These are phyloP conservation scores for Phoenix dactylifera DNA, from an alignment of 176 grass and related monocot species.

Conservation along the genomic window DNA sequence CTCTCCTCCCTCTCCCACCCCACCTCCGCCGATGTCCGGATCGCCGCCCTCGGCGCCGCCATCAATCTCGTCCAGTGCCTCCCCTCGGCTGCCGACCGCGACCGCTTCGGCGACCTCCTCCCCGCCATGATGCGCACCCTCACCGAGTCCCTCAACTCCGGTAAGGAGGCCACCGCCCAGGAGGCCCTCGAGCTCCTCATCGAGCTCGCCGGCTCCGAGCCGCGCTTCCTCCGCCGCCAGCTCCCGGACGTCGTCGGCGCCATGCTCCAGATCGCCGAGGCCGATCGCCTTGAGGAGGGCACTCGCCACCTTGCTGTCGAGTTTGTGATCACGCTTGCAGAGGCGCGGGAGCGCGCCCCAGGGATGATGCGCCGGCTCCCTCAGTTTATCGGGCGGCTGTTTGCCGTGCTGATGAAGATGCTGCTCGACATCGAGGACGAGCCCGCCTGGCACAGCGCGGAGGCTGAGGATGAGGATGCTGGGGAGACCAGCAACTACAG, in stretches of 20 bases:
- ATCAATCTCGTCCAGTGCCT: constrained; percentile 90
- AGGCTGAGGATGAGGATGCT: constrained; percentile 79
- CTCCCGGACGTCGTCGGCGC: constrained; percentile 75
- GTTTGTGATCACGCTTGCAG: constrained; percentile 89
- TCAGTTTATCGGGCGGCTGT: constrained; percentile 87
- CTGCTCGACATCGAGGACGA: constrained; percentile 94
- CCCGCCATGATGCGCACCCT: constrained; percentile 91
- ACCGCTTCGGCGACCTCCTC: constrained; percentile 79
- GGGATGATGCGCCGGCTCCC: constrained; percentile 96
- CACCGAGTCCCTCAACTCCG: constrained; percentile 75
- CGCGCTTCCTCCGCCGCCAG: constrained; percentile 79
- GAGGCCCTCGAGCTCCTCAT: constrained; percentile 92
- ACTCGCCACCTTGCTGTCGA: constrained; percentile 87
- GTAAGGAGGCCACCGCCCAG: constrained; percentile 81
- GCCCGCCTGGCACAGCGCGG: constrained; percentile 66
- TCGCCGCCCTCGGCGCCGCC: constrained; percentile 61
- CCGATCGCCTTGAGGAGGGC: constrained; percentile 62
- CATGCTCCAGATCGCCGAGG: constrained; percentile 86
- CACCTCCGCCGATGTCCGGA: constrained; percentile 81
- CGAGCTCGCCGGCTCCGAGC: constrained; percentile 79
- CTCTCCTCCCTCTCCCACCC: constrained; percentile 52
- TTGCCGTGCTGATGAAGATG: constrained; percentile 97
- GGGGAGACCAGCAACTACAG: constrained; percentile 90
- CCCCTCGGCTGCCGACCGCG: constrained; percentile 52
- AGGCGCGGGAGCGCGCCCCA: constrained; percentile 80